phyloP scores from a whole-genome alignment of 2,329 filamentous ascomycete genomes.

The Aureobasidium pullulans region DNA sequence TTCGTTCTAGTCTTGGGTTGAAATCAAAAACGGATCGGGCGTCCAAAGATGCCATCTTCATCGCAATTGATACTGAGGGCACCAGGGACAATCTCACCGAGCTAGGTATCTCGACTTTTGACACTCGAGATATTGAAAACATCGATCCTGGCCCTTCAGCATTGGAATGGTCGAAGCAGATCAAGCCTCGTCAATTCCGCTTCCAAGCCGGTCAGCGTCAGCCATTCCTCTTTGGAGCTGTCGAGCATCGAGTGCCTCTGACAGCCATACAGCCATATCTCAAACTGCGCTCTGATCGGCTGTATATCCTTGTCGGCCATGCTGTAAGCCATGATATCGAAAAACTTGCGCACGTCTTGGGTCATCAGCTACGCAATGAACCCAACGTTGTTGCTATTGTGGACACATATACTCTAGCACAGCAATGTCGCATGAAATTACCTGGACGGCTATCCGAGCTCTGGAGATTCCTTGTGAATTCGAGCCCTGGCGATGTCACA shows the following conservation, averaged over 20 bases:
- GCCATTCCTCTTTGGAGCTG: not conserved
- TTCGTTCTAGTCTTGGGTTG: not conserved
- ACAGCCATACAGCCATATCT: not conserved
- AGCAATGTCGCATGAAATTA: not conserved
- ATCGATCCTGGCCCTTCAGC: constrained; percentile 55
- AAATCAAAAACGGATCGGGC: not conserved
- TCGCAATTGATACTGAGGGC: constrained; percentile 76
- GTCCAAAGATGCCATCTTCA: constrained; percentile 52
- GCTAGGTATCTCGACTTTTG: constrained; percentile 73
- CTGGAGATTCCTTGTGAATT: not conserved
- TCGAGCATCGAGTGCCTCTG: not conserved
- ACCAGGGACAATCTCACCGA: constrained; percentile 66
- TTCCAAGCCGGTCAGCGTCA: constrained; percentile 36
- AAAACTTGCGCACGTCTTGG: not conserved
- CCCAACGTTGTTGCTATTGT: not conserved
- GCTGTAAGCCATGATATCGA: not conserved
- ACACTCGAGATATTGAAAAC: constrained; percentile 54
- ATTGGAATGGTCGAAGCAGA: constrained; percentile 57
- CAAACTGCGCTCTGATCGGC: not conserved
- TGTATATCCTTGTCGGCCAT: constrained; percentile 8
- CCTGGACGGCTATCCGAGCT: not conserved
- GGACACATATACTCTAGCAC: constrained; percentile 1
- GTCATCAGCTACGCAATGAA: not conserved
- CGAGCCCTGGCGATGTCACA: not conserved
- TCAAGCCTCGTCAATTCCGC: constrained; percentile 67